Conservation (phyloP, 2,329 filamentous ascomycete species). For the Mycocentrospora acerina region DNA sequence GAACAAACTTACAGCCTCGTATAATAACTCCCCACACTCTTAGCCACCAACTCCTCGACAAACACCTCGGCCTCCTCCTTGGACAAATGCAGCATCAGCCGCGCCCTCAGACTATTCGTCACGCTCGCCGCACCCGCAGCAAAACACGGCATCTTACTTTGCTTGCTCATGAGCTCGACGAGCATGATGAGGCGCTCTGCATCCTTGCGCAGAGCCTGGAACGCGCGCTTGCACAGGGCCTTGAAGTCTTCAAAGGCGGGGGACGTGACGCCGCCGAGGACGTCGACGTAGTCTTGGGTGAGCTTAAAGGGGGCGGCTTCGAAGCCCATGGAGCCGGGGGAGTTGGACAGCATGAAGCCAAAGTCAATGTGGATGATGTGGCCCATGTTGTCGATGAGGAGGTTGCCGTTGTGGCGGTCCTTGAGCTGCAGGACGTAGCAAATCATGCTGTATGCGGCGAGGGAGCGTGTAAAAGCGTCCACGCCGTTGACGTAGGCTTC, state of each 20-base stretch:
- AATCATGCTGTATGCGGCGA: constrained; percentile 83
- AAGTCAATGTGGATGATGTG: constrained; percentile 90
- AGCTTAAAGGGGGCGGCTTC: constrained; percentile 86
- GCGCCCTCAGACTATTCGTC: constrained; percentile 67
- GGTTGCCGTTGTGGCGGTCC: constrained; percentile 83
- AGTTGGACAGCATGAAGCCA: constrained; percentile 87
- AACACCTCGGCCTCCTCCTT: constrained; percentile 79
- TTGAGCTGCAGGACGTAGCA: constrained; percentile 83
- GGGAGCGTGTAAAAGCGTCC: constrained; percentile 76
- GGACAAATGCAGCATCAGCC: constrained; percentile 80
- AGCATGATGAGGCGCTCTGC: constrained; percentile 80
- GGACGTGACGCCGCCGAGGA: constrained; percentile 72
- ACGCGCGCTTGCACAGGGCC: constrained; percentile 76
- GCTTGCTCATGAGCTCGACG: constrained; percentile 80
- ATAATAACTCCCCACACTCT: constrained; percentile 84
- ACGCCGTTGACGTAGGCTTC: constrained; percentile 71
- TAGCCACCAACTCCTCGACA: constrained; percentile 78
- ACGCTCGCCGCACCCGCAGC: constrained; percentile 71
- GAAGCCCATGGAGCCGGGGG: constrained; percentile 79
- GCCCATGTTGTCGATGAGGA: constrained; percentile 80
- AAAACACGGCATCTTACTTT: constrained; percentile 82
- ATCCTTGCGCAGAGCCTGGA: constrained; percentile 76
- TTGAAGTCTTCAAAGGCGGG: constrained; percentile 75
- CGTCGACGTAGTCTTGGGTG: constrained; percentile 82
- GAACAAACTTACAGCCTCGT: constrained; percentile 68